Evolutionary conservation across 2,329 filamentous ascomycete species (phyloP), one percentile per base, ranked within the genome.

Genomic region (Sphaerulina vaccinii): DNA sequence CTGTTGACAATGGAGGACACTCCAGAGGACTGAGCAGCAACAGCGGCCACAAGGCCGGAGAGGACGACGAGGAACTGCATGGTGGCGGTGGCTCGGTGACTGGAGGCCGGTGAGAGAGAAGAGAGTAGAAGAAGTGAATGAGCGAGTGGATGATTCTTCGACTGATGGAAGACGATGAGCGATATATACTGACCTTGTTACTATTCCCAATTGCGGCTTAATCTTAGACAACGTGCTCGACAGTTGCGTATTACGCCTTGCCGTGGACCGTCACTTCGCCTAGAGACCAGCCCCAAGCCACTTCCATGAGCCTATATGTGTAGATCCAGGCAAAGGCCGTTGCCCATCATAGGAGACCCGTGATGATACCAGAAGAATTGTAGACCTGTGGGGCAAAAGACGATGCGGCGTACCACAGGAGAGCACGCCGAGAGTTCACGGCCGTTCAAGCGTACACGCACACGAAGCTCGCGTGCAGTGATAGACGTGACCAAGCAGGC

Each of bases 51-150:
- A 15, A 41, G 33, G 19, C 35, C 40, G 13, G 48, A 38, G 22
- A 45, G 16, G 13, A 51, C n/a, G 21, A 51, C 36, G 5, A 49
- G 24, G n/a, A 49, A 35, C 13, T 49, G 45, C 45, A 49, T 49
- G 21, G 27, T 49, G 16, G 13, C 16, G n/a, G 27, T 15, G 24
- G 36, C 37, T 23, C 27, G 18, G 27, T 29, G 18, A 18, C 19
- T 24, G 24, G 15, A 41, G 24, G 41, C 45, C 45, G 45, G 36
- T 18, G 16, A 9, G 37, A 21, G 36, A 18, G 37, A 23, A 40
- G 37, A 21, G 37, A 18, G 35, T 18, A 35, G 35, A 6, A 24
- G 23, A 41, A 19, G 36, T 24, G 23, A 36, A 49, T 41, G 45
- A 32, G 18, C 35, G 45, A 49, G 45, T 33, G 37, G 45, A 48